Evolutionary conservation across 2,329 filamentous ascomycete genomes (phyloP).

Genomic region (Colletotrichum kahawae): DNA sequence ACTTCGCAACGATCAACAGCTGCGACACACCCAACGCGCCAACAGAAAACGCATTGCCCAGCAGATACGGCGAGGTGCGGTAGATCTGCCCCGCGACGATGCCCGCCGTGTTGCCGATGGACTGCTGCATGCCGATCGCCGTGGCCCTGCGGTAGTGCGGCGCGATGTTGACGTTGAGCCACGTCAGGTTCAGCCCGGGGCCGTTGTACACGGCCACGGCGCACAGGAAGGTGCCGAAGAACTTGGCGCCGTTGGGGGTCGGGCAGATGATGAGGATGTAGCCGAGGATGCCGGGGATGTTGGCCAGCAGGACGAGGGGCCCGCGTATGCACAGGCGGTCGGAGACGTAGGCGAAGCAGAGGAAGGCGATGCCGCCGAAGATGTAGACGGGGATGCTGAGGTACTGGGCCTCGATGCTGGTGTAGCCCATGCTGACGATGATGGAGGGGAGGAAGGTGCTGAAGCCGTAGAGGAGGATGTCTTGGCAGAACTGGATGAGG

Average conservation of each 20-base stretch:
- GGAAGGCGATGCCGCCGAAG: constrained; percentile 50
- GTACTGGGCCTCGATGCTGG: constrained; percentile 54
- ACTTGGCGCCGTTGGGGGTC: constrained; percentile 52
- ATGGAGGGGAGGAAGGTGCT: constrained; percentile 63
- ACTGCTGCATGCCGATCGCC: constrained; percentile 42
- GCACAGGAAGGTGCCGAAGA: constrained; percentile 54
- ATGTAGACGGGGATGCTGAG: constrained; percentile 63
- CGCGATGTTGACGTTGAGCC: constrained; percentile 50
- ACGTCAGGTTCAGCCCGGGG: constrained; percentile 51
- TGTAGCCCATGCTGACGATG: constrained; percentile 55
- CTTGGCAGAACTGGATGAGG: constrained; percentile 55
- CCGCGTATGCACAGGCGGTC: constrained; percentile 43
- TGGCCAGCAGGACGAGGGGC: constrained; percentile 60
- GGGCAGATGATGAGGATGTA: constrained; percentile 54
- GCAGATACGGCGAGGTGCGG: constrained; percentile 33
- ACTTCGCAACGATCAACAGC: constrained; percentile 41
- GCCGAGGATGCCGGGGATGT: constrained; percentile 52
- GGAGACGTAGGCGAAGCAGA: constrained; percentile 49
- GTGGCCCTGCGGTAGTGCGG: constrained; percentile 51
- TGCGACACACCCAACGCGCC: constrained; percentile 33
- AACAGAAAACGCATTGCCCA: constrained; percentile 31
- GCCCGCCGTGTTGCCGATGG: constrained; percentile 47
- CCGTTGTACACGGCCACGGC: constrained; percentile 52
- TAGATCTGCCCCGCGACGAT: constrained; percentile 46
- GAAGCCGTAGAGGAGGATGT: constrained; percentile 61